Conservation (phyloP, 2,329 filamentous ascomycete species). For the Penicillium oxalicum region DNA sequence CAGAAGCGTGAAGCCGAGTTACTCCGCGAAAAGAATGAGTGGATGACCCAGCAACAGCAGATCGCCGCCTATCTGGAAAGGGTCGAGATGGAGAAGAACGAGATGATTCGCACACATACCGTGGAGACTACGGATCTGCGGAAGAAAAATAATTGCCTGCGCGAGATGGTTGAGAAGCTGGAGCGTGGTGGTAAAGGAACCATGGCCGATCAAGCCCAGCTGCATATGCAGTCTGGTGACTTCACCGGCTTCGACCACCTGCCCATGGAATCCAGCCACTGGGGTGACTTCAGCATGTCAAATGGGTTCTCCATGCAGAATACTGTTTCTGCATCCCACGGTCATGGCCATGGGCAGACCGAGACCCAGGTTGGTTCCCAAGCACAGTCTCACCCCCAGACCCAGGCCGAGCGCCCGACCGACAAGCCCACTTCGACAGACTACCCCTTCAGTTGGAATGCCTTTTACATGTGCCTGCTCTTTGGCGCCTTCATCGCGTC, state of each 20-base stretch:
- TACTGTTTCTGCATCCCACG: constrained; percentile 25
- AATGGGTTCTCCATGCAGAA: constrained; percentile 50
- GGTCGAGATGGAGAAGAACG: constrained; percentile 80
- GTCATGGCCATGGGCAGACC: background rate
- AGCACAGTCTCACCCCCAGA: constrained; percentile 18
- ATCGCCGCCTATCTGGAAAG: constrained; percentile 69
- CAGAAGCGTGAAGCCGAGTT: constrained; percentile 54
- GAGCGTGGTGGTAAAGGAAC: constrained; percentile 34
- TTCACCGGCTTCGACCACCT: constrained; percentile 80
- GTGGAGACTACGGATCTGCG: constrained; percentile 85
- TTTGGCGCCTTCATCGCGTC: constrained; percentile 95
- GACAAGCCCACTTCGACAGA: constrained; percentile 52
- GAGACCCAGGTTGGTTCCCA: constrained; percentile 12
- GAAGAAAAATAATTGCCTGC: constrained; percentile 80
- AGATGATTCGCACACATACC: constrained; percentile 81
- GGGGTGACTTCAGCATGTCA: constrained; percentile 77
- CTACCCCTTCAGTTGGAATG: constrained; percentile 62
- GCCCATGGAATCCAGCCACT: constrained; percentile 67
- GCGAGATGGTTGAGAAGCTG: constrained; percentile 55
- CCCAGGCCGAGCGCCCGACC: constrained; percentile 28
- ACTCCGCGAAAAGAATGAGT: constrained; percentile 54
- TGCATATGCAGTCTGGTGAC: constrained; percentile 54
- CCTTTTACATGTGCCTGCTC: constrained; percentile 88
- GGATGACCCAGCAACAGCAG: constrained; percentile 66
- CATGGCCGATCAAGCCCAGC: constrained; percentile 37